Percentiles rank a stretch among this genome's conserved stretches.
These are phyloP conservation scores for Fusarium proliferatum DNA, from an alignment of 2,329 filamentous ascomycete species.

Conservation along the genomic window DNA sequence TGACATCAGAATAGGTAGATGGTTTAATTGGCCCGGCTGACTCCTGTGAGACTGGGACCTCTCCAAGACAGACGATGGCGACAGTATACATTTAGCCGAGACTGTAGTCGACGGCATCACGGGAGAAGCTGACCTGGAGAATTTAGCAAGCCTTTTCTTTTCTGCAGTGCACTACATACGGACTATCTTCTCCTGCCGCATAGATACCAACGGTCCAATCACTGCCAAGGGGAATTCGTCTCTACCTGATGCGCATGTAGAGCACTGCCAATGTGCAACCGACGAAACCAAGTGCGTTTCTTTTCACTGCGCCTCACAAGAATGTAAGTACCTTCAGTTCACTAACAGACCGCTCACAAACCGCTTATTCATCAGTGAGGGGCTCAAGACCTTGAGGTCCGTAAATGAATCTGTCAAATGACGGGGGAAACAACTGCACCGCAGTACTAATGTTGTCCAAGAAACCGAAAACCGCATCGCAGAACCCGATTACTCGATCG, in stretches of 20 bases:
- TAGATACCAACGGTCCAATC: rapidly evolving
- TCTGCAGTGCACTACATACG: background rate
- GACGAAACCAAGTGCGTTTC: rapidly evolving
- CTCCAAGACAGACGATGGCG: rapidly evolving
- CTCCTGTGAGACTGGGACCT: background rate
- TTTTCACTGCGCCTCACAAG: rapidly evolving
- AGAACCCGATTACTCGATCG: rapidly evolving
- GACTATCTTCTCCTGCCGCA: background rate
- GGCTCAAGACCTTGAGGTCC: background rate
- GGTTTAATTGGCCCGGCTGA: no score
- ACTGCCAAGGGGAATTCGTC: no score
- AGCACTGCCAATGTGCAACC: rapidly evolving
- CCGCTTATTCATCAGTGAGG: rapidly evolving
- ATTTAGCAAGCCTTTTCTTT: rapidly evolving
- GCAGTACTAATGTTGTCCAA: rapidly evolving
- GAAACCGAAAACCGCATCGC: background rate
- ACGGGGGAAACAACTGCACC: background rate
- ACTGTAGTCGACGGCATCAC: rapidly evolving
- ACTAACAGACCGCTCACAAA: no score
- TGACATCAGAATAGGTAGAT: no score
- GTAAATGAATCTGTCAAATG: background rate
- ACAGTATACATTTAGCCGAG: background rate
- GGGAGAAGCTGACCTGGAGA: rapidly evolving
- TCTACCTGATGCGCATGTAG: rapidly evolving
- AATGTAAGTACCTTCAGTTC: rapidly evolving